Base-by-base conservation (phyloP, 2,329 filamentous ascomycete species). In the Incumbomyces delicatus region DNA sequence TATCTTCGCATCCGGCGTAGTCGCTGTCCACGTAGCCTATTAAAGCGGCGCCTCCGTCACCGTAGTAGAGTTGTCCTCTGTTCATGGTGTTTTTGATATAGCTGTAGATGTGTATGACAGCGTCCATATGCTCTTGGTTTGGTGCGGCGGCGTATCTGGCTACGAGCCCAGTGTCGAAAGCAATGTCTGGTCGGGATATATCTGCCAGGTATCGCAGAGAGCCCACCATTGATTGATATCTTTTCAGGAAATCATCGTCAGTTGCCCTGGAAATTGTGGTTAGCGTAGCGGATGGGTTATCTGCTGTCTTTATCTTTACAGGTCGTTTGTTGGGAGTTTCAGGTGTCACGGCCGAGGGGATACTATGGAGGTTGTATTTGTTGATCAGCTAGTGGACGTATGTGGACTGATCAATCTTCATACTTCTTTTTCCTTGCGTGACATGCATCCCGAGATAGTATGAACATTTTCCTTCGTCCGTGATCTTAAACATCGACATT, bases 391-490 rank as follows among this genome's bases (percentile, higher is more conserved):
- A 12, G 4, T 47, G 16, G 11, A 50, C 33, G 29, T 52, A 52
- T 22, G 30, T 3, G 22, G 37, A 16, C 35, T 52, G 41, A 46
- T 50, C 17, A 11, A 52, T 14, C n/a, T 8, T n/a, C 18, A 52
- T 34, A 4, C 18, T 10, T 13, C 36, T 29, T 17, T 10, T 6
- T 3, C 14, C 11, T 18, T 39, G 43, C 18, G 45, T 39, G 30
- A 52, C 42, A 14, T 41, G 38, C 41, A 52, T 52, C 6, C 50
- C 50, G 2, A 52, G 47, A 32, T 46, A 46, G 18, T 44, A 50
- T 4, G 18, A 20, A 18, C 42, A 49, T 13, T 30, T 12, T 16
- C 50, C 50, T 20, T 41, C 43, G 32, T 52, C 50, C 7, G 32
- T 50, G 47, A 52, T 52, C n/a, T 37, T 12, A 29, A 52, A 52